Evolutionary conservation across 2,329 filamentous ascomycete species (phyloP), one percentile per base, ranked within the genome.

Genomic region (Fonsecaea pedrosoi): DNA sequence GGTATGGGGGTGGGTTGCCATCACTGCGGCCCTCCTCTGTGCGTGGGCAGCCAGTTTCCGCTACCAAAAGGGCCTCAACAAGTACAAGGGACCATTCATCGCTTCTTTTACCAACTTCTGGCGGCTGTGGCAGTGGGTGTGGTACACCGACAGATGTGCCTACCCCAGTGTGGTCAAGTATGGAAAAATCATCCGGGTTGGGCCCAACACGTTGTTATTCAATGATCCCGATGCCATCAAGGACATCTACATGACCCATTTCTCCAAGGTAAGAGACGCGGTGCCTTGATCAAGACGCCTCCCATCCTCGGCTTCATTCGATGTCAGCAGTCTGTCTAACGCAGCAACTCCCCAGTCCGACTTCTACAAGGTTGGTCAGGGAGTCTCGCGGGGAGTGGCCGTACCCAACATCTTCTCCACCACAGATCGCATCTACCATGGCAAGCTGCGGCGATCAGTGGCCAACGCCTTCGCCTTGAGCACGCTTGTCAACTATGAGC

Each of bases 191-290:
- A 80, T 92, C 10, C 83, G 89, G 35, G 77, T 92, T 0, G 88
- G 83, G 0, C 90, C 90, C 0, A 82, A 81, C 21, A 90, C 92
- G 72, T 77, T 94, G 68, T 90, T 88, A 40, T 82, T 92, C 48
- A 88, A 89, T 73, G 86, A 85, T 65, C 79, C 89, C 3, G 83
- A 86, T 45, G 84, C 86, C 0, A 79, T 80, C 25, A 74, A 84
- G 56, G 83, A 84, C 0, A 82, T 92, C 30, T 92, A 92, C 76
- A 83, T 62, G 58, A 62, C 64, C 12, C 58, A 62, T 35, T 66
- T 66, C 40, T 54, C 48, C 5, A 66, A 66, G 59, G 64, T 62
- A 42, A 66, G 64, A 2, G 12, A 15, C 7, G 32, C 8, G 9
- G 37, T 50, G 6, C 4, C n/a, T 32, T 32, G 30, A 32, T 32